Evolutionary conservation across 352 stramenopile species (phyloP).

Genomic region (Phytophthora macrochlamydospora): DNA sequence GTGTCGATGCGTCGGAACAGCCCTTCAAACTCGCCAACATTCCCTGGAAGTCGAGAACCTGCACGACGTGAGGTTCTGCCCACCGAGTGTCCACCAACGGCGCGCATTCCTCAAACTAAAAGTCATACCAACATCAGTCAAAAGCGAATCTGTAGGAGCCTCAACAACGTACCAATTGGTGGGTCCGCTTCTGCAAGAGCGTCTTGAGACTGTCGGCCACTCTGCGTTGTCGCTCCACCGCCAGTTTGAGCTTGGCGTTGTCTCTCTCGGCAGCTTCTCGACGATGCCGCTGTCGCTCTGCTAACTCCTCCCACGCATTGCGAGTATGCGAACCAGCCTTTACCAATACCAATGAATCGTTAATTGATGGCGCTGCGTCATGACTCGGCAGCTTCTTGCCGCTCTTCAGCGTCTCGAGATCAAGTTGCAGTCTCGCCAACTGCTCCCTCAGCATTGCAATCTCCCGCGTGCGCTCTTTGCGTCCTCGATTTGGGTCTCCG

Average conservation of each 20-base stretch:
- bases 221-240: slow-evolving; percentile 42
- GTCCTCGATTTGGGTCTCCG: slow-evolving; percentile 32
- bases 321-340: not conserved
- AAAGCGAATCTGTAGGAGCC: not conserved
- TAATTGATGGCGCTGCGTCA: not conserved
- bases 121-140: not conserved
- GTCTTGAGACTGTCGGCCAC: slow-evolving; percentile 34
- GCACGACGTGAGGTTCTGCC: slow-evolving; percentile 9
- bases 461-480: slow-evolving; percentile 35
- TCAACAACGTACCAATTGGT: not conserved
- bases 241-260: slow-evolving; percentile 21
- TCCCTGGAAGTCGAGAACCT: slow-evolving; percentile 5
- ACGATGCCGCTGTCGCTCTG: slow-evolving; percentile 20
- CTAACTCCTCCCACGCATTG: slow-evolving; percentile 32
- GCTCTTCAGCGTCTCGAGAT: slow-evolving; percentile 23
- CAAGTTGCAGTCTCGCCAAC: slow-evolving; percentile 35
- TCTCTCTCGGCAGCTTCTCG: slow-evolving; percentile 12
- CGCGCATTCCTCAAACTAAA: slow-evolving; percentile 19
- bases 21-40: not conserved
- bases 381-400: not conserved
- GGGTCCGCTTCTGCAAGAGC: slow-evolving; percentile 20
- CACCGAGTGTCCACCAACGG: slow-evolving; percentile 7
- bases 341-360: not conserved
- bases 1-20: slow-evolving; percentile 29
- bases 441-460: slow-evolving; percentile 37